These are phyloP conservation scores for Alternaria burnsii DNA, from an alignment of 2,329 filamentous ascomycete species.

Conservation along the genomic window DNA sequence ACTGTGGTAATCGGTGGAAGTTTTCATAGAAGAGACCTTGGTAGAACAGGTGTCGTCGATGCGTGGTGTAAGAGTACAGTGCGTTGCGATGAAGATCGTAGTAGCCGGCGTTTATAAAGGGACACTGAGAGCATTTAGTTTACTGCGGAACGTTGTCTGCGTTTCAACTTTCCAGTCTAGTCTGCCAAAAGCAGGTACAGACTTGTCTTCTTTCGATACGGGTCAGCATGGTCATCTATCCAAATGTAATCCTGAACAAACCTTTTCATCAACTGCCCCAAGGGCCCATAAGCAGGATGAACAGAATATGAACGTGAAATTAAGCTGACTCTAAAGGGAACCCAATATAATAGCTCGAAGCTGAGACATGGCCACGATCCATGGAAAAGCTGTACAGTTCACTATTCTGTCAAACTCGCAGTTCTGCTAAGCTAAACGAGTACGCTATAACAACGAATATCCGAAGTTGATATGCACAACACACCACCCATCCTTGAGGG, in stretches of 20 bases:
- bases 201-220: not conserved
- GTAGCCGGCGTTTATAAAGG: slow-evolving; percentile 15
- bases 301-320: no score
- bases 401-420: not conserved
- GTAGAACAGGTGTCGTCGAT: not conserved
- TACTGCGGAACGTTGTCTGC: not conserved
- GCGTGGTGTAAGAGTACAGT: slow-evolving; percentile 7
- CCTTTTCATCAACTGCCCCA: not conserved
- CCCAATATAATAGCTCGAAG: not conserved
- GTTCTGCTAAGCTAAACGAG: not conserved
- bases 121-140: slow-evolving; percentile 18
- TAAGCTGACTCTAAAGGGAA: not conserved
- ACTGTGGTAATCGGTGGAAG: slow-evolving; percentile 63
- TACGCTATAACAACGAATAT: not conserved
- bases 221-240: not conserved
- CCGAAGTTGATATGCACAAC: not conserved
- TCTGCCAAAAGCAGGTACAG: not conserved
- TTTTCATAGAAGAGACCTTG: slow-evolving; percentile 38
- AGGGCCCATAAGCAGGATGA: no score
- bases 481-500: not conserved
- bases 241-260: not conserved
- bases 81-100: slow-evolving; percentile 3
- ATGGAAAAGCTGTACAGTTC: not conserved
- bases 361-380: not conserved
- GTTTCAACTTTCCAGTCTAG: not conserved